Percentiles rank a stretch among this genome's conserved stretches.
phyloP scores from a whole-genome alignment of 1,284 basidiomycete genomes.

The Wolfiporia cocos region DNA sequence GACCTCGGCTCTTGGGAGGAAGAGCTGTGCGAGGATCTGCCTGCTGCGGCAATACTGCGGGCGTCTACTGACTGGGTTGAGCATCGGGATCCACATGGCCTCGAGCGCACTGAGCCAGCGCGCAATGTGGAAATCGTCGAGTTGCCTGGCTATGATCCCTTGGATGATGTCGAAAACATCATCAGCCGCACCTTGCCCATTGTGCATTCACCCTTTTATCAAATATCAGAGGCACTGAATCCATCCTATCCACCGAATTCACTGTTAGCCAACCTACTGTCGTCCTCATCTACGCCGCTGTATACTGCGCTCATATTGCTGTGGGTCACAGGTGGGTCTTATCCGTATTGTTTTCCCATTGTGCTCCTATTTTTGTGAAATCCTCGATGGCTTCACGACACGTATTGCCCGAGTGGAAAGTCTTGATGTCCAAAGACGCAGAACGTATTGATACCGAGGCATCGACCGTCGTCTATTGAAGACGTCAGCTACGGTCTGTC shows the following conservation, averaged over 20 bases:
- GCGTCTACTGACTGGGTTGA: conserved; percentile 69
- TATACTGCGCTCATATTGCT: conserved; percentile 55
- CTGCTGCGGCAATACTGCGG: conserved; percentile 30
- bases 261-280: conserved; percentile 44
- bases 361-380: background rate
- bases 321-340: conserved; percentile 38
- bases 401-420: no score
- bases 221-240: conserved; percentile 42
- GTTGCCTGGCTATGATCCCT: conserved; percentile 37
- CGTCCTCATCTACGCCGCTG: conserved; percentile 34
- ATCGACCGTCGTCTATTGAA: no score
- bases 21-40: conserved; percentile 24
- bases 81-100: conserved; percentile 53
- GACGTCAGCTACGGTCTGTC: no score
- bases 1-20: conserved; percentile 53
- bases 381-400: background rate
- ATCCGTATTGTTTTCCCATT: background rate
- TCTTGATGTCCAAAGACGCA: no score
- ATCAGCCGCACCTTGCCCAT: conserved; percentile 31
- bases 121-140: conserved; percentile 57
- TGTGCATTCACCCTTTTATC: conserved; percentile 51
- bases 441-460: no score
- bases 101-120: conserved; percentile 57
- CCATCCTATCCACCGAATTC: conserved; percentile 42
- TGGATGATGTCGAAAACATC: conserved; percentile 33